phyloP scores from a whole-genome alignment of 805 yeast genomes.

The Candida nemodendra region DNA sequence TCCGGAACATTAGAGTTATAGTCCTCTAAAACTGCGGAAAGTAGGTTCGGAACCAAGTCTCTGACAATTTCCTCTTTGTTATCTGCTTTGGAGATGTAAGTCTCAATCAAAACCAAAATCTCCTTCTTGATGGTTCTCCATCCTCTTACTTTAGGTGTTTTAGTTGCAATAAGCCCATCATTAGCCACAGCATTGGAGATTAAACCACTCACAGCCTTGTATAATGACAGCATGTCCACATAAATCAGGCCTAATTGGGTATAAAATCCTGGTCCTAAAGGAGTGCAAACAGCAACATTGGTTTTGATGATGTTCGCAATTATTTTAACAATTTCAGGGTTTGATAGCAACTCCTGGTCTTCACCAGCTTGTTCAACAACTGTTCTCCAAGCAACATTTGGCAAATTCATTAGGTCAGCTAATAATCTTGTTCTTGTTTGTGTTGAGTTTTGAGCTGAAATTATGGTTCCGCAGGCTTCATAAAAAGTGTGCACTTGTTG shows the following conservation, averaged over 20 bases:
- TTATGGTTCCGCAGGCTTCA: constrained; percentile 94
- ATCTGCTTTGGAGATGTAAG: constrained; percentile 84
- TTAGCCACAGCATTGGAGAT: constrained; percentile 75
- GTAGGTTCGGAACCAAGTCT: constrained; percentile 78
- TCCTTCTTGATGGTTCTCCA: constrained; percentile 96
- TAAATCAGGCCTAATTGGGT: constrained; percentile 85
- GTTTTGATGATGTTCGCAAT: constrained; percentile 93
- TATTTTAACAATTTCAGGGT: constrained; percentile 82
- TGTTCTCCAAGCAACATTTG: constrained; percentile 92
- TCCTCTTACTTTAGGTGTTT: constrained; percentile 92
- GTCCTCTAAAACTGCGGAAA: constrained; percentile 84
- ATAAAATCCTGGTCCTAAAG: constrained; percentile 88
- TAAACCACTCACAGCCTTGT: constrained; percentile 84
- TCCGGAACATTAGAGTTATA: constrained; percentile 87
- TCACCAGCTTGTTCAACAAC: constrained; percentile 81
- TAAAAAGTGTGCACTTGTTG: constrained; percentile 98
- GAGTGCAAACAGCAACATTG: constrained; percentile 91
- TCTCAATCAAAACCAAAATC: constrained; percentile 82
- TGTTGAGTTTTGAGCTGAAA: constrained; percentile 78
- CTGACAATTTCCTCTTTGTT: constrained; percentile 80
- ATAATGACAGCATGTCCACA: constrained; percentile 84
- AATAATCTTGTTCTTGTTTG: constrained; percentile 70
- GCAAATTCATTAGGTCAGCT: constrained; percentile 80
- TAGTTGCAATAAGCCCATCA: constrained; percentile 87
- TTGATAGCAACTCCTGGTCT: constrained; percentile 75